These are phyloP conservation scores for Arachnopeziza araneosa DNA, from an alignment of 2,329 filamentous ascomycete genomes.

Conservation along the genomic window DNA sequence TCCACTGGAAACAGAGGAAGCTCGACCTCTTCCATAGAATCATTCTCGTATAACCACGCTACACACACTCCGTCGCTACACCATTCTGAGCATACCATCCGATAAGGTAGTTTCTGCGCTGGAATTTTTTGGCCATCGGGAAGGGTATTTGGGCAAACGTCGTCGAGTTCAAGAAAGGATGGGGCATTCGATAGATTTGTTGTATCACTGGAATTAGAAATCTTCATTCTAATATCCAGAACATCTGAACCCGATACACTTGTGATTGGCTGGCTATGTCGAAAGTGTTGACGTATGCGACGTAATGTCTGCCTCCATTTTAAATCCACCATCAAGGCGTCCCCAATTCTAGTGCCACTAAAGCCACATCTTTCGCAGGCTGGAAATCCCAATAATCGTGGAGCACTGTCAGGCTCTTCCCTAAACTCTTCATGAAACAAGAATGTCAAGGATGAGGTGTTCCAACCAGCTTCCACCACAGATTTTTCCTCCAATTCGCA, in stretches of 20 bases:
- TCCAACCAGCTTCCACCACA: neutral
- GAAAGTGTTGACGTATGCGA: neutral
- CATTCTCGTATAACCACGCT: conserved; percentile 6
- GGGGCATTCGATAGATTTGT: no score
- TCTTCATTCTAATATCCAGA: no score
- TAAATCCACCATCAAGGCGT: neutral
- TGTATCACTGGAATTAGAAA: no score
- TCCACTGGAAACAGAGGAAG: conserved; percentile 1
- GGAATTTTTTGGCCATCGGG: no score
- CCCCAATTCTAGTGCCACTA: no score
- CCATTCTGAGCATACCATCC: conserved; percentile 3
- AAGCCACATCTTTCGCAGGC: neutral
- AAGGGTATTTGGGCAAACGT: no score
- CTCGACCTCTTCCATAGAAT: neutral
- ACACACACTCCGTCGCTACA: conserved; percentile 9
- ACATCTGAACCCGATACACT: no score
- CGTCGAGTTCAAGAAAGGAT: no score
- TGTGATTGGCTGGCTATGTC: no score
- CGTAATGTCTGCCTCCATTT: neutral
- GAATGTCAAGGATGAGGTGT: neutral
- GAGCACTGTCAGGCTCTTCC: neutral
- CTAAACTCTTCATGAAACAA: neutral
- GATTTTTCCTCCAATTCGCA: neutral
- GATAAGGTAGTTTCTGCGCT: neutral
- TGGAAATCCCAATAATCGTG: neutral